A percentile compares a stretch with the other conserved stretches of the same genome.
Evolutionary conservation across 1,139 yeast genomes (phyloP).

Genomic region (Sugiyamaella paludigena): DNA sequence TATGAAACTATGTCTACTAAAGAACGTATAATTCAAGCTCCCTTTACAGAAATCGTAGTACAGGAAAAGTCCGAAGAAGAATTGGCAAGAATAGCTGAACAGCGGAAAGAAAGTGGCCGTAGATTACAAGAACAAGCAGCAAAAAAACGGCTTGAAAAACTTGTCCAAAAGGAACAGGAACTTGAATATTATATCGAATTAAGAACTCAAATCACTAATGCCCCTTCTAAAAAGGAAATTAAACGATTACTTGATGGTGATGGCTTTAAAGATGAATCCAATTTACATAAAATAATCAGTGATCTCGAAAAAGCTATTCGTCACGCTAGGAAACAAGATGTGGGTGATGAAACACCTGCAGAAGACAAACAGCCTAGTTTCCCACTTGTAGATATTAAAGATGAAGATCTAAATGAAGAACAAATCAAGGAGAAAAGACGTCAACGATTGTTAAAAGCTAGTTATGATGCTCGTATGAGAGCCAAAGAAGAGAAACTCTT

Average conservation of each 20-base stretch:
- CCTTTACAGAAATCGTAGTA: conserved; percentile 61
- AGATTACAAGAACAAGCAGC: conserved; percentile 93
- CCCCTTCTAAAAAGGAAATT: conserved; percentile 47
- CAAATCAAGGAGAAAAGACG: conserved; percentile 83
- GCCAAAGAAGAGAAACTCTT: conserved; percentile 77
- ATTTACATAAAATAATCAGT: conserved; percentile 64
- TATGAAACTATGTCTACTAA: conserved; percentile 61
- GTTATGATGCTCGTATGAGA: conserved; percentile 81
- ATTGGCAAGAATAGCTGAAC: conserved; percentile 69
- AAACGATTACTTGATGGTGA: conserved; percentile 58
- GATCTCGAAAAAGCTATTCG: conserved; percentile 67
- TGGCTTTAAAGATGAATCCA: conserved; percentile 74
- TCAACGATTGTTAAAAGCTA: conserved; percentile 79
- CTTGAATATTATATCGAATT: conserved; percentile 64
- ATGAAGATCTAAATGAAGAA: conserved; percentile 75
- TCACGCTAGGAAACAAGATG: conserved; percentile 63
- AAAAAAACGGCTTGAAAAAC: conserved; percentile 73
- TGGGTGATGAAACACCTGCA: conserved; percentile 53
- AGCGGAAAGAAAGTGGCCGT: conserved; percentile 81
- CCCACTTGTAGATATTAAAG: conserved; percentile 77
- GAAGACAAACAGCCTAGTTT: conserved; percentile 58
- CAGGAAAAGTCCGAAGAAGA: conserved; percentile 84
- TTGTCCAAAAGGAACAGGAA: conserved; percentile 79
- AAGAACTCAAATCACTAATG: conserved; percentile 49
- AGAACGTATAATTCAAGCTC: conserved; percentile 81